Evolutionary conservation across 2,329 filamentous ascomycete genomes (phyloP), one percentile per base, ranked within the genome.

Genomic region (Trichoderma sp.): DNA sequence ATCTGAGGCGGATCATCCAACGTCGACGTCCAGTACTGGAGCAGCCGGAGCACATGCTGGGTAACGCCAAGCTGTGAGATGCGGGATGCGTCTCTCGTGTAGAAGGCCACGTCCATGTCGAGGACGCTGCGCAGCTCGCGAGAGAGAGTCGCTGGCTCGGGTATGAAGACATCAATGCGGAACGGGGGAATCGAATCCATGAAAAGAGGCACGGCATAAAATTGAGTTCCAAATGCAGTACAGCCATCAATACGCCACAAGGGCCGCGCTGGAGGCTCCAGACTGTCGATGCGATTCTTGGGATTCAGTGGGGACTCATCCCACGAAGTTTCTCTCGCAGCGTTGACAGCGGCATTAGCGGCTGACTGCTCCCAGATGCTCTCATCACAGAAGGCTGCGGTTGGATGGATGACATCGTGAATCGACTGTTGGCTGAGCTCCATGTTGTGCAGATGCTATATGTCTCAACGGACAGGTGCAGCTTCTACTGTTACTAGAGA

Each of bases 201-300:
- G 79, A 91, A 91, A 27, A 89, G 82, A 18, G 90, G 90, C 4
- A 90, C 80, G 33, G 86, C 87, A 79, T 89, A 91, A 79, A 88
- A 89, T 80, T 91, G 90, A 12, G 88, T 90, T 5, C 89, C 90
- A 73, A 89, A 85, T 21, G 86, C 88, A 27, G 88, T 88, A 78
- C 87, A 89, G 66, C 90, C 90, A 77, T 92, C 90, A 65, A 92
- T 87, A 41, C 88, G 86, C 90, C 90, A 92, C 8, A 89, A 81
- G 2, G 89, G 86, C 0, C 82, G 78, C 16, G 78, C 67, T 2
- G 86, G 85, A 8, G 84, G 81, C 3, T 85, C 85, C 18, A 92
- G 86, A 77, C 88, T 90, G 80, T 91, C 86, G 79, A 91, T 88
- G 75, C 90, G 86, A 79, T 91, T 91, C 80, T 89, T 90, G 8